These are phyloP conservation scores for Turnera subulata DNA, from an alignment of 345 rosid species.

Conservation along the genomic window DNA sequence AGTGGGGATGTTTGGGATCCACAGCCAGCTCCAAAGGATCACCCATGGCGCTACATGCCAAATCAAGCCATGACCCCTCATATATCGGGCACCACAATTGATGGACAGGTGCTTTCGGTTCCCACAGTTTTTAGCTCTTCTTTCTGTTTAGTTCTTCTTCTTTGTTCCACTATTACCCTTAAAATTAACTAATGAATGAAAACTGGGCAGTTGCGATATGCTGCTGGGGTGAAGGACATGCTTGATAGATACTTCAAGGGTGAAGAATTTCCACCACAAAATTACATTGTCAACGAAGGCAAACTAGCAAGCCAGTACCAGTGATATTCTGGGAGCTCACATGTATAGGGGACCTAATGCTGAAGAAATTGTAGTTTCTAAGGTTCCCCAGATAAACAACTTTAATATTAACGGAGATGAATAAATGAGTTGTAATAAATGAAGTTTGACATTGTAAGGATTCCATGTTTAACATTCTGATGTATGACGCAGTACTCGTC, in stretches of 20 bases:
- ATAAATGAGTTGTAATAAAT: neutral
- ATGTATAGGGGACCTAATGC: neutral
- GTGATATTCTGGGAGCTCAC: slow-evolving; percentile 21
- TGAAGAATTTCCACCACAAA: slow-evolving; percentile 68
- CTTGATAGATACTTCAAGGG: slow-evolving; percentile 86
- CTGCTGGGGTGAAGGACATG: slow-evolving; percentile 92
- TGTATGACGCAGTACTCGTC: too few relatives aligned
- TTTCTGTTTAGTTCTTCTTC: too few relatives aligned
- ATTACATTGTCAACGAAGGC: slow-evolving; percentile 87
- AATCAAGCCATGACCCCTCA: slow-evolving; percentile 99
- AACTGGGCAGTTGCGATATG: slow-evolving; percentile 65
- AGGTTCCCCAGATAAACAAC: neutral
- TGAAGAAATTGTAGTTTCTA: neutral
- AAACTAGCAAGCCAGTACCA: slow-evolving; percentile 78
- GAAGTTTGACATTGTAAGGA: neutral
- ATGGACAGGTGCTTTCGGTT: slow-evolving; percentile 57
- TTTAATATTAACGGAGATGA: neutral
- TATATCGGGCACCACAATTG: slow-evolving; percentile 94
- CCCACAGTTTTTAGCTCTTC: neutral
- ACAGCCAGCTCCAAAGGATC: slow-evolving; percentile 95
- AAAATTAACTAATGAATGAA: slow-evolving; percentile 3
- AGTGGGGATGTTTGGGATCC: slow-evolving; percentile 97
- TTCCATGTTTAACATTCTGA: too few relatives aligned
- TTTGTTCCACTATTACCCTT: neutral
- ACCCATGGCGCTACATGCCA: slow-evolving; percentile 99